phyloP scores from a whole-genome alignment of 177 flowering plant species.

The Telopea speciosissima region DNA sequence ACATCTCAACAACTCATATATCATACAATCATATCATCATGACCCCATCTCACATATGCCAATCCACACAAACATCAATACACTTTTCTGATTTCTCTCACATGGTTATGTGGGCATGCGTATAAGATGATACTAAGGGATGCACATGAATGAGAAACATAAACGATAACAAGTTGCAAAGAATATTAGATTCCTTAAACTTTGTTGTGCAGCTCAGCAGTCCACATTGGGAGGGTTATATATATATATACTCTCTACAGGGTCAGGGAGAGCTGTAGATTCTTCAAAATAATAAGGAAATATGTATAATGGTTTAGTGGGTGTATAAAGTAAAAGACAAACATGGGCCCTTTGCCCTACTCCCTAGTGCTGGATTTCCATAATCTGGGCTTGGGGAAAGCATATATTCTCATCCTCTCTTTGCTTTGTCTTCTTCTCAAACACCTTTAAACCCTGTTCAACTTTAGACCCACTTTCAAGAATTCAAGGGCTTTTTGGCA shows the following conservation, averaged over 20 bases:
- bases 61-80: too few relatives aligned
- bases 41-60: too few relatives aligned
- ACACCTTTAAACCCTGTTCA: background rate
- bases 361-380: background rate
- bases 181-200: background rate
- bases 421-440: background rate
- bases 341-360: background rate
- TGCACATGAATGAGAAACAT: too few relatives aligned
- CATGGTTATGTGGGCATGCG: background rate
- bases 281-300: background rate
- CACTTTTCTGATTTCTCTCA: background rate
- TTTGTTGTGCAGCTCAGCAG: background rate
- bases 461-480: background rate
- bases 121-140: background rate
- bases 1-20: too few relatives aligned
- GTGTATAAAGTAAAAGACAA: background rate
- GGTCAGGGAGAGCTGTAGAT: background rate
- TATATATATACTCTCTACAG: background rate
- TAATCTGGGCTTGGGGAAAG: background rate
- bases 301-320: background rate
- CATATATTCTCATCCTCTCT: background rate
- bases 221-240: background rate
- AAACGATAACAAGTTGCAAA: too few relatives aligned
- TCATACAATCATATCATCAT: too few relatives aligned
- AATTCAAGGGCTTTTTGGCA: background rate